Base-by-base conservation (phyloP, 768 basidiomycete species). In the Cyclocybe cylindracea region DNA sequence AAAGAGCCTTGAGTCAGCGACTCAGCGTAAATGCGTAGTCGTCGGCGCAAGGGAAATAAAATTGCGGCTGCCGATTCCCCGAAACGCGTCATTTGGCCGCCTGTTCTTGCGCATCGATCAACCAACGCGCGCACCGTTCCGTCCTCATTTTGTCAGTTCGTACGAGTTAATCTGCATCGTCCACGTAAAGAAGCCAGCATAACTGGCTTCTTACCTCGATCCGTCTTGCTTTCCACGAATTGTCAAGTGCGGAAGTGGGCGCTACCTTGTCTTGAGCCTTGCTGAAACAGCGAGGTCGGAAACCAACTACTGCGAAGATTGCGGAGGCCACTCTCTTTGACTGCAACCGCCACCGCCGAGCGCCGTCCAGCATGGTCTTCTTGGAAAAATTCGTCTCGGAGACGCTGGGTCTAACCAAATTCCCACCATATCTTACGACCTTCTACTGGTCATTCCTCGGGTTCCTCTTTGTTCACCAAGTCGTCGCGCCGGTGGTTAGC, bases 401-500 rank as follows among this genome's bases (percentile, higher is more conserved):
- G 43, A 68, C 60, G 31, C 69, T 84, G 42, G 78, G 80, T 41
- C 74, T 89, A 39, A 71, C 74, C 11, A 75, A 79, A 48, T 76
- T 91, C 42, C 75, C 79, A 0, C 72, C 76, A 2, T 76, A 85
- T 59, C 74, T 87, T 13, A 72, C 79, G 33, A 75, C 78, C 2
- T 71, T 89, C 44, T 64, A 81, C 40, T 68, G 73, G 57, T 73
- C 86, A 2, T 81, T 84, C 61, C 54, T 78, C 24, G 72, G 75
- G 48, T 91, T 90, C 64, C 75, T 80, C 16, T 59, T 73, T 44
- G 63, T 87, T 39, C 86, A 91, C 56, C 68, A 78, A 49, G 72
- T 80, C 36, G 42, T 86, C 31, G 82, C 86, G 4, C 88, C 89
- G 1, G 57, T 73, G 35, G 54, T 81, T 32, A 84, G 79, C 58